Percentiles rank a stretch among this genome's conserved stretches.
Evolutionary conservation across 495 filamentous ascomycete species (phyloP).

Genomic region (Aspergillus hancockii): DNA sequence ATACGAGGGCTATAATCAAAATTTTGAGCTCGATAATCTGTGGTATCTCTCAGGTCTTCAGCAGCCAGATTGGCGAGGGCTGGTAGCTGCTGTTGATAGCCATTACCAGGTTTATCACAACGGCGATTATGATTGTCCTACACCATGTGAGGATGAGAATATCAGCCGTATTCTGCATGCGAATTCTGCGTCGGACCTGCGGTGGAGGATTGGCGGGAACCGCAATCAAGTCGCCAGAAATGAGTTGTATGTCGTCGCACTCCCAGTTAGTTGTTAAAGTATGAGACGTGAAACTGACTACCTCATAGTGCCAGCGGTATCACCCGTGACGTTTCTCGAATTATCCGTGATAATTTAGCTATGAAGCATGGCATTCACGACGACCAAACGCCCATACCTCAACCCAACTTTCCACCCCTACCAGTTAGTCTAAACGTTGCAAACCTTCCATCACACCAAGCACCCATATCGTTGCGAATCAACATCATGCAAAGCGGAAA

Average conservation of each 20-base stretch:
- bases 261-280: not conserved
- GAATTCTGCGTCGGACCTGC: conserved; percentile 27
- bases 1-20: conserved; percentile 42
- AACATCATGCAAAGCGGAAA: conserved; percentile 46
- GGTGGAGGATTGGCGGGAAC: conserved; percentile 43
- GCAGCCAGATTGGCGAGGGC: conserved; percentile 44
- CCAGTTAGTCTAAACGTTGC: conserved; percentile 8
- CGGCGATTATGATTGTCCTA: conserved; percentile 32
- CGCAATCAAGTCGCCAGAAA: conserved; percentile 29
- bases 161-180: conserved; percentile 39
- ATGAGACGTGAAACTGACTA: conserved; percentile 10
- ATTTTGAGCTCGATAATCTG: conserved; percentile 45
- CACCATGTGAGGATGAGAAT: conserved; percentile 36
- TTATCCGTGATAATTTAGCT: conserved; percentile 44
- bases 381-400: conserved; percentile 19
- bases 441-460: conserved; percentile 9
- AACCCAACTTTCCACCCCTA: conserved; percentile 20
- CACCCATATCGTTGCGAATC: conserved; percentile 36
- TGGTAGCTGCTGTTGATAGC: conserved; percentile 50
- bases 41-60: conserved; percentile 47
- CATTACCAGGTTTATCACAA: conserved; percentile 45
- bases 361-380: conserved; percentile 25
- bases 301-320: conserved; percentile 42
- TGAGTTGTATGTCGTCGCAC: conserved; percentile 40
- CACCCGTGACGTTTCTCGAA: conserved; percentile 44